Evolutionary conservation across 495 filamentous ascomycete species (phyloP).

Genomic region (Daldinia grandis): DNA sequence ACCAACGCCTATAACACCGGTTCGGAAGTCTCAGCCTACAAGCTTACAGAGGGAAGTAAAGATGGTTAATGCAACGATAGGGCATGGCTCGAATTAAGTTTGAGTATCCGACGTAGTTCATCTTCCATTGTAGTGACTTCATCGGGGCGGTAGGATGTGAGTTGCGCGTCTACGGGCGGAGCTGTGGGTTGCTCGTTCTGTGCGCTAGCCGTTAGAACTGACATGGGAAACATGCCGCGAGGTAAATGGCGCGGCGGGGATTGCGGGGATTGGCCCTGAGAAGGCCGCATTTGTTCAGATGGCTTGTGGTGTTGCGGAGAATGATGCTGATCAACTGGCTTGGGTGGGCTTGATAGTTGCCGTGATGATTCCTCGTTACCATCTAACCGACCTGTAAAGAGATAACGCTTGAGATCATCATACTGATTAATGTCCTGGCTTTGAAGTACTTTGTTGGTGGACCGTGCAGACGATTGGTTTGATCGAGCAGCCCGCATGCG

Average conservation of each 20-base stretch:
- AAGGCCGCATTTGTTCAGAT: background rate
- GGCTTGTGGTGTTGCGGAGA: conserved; percentile 23
- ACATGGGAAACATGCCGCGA: conserved; percentile 39
- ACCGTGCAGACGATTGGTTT: conserved; percentile 34
- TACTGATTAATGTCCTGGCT: conserved; percentile 34
- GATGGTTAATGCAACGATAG: conserved; percentile 13
- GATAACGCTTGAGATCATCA: conserved; percentile 52
- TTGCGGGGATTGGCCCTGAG: background rate
- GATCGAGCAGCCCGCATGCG: conserved; percentile 66
- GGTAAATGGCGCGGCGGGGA: conserved; percentile 15
- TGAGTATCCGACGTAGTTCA: conserved; percentile 59
- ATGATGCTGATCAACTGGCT: conserved; percentile 16
- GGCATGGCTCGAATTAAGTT: conserved; percentile 47
- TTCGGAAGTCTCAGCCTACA: background rate
- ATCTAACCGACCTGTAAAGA: conserved; percentile 45
- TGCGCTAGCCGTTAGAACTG: conserved; percentile 34
- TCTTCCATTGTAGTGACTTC: conserved; percentile 58
- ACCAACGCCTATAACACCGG: conserved; percentile 29
- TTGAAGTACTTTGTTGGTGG: conserved; percentile 18
- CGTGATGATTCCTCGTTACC: conserved; percentile 1
- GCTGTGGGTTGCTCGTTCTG: conserved; percentile 20
- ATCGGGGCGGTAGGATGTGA: conserved; percentile 34
- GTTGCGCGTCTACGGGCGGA: conserved; percentile 21
- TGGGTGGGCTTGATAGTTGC: background rate
- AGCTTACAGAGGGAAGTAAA: conserved; percentile 20